phyloP scores from a whole-genome alignment of 306 rosid species.

The Herpetospermum pedunculosum region DNA sequence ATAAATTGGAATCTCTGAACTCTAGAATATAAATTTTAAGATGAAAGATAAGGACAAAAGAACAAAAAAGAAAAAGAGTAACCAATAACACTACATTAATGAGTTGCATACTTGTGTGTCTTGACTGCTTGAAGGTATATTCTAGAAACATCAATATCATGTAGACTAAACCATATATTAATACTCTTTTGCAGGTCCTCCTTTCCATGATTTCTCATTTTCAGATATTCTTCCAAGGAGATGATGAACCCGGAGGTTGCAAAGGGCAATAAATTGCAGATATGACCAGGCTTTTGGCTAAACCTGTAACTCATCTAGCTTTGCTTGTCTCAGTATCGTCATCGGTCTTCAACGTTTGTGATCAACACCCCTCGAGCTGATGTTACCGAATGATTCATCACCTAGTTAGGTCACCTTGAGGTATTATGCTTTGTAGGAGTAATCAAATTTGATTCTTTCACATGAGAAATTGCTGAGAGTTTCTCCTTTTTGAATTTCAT shows the following conservation, averaged over 20 bases:
- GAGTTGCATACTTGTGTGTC: not conserved
- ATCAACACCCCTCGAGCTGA: not conserved
- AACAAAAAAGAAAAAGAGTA: not conserved
- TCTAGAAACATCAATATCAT: constrained; percentile 4
- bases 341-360: not conserved
- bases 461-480: not conserved
- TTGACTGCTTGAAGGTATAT: not conserved
- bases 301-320: not conserved
- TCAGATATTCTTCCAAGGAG: constrained; percentile 60
- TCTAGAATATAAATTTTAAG: not conserved
- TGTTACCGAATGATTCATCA: not conserved
- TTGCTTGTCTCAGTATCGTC: not conserved
- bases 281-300: not conserved
- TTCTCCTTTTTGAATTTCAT: not conserved
- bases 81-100: not conserved
- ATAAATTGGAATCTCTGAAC: not conserved
- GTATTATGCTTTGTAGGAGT: not conserved
- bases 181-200: constrained; percentile 57
- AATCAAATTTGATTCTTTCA: not conserved
- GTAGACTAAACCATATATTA: not conserved
- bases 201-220: constrained; percentile 79
- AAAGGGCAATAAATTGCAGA: not conserved
- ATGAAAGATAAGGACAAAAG: not conserved
- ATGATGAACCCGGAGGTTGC: constrained; percentile 13
- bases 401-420: not conserved